These are phyloP conservation scores for Cordyceps pruinosa DNA, from an alignment of 2,329 filamentous ascomycete genomes.

Conservation along the genomic window DNA sequence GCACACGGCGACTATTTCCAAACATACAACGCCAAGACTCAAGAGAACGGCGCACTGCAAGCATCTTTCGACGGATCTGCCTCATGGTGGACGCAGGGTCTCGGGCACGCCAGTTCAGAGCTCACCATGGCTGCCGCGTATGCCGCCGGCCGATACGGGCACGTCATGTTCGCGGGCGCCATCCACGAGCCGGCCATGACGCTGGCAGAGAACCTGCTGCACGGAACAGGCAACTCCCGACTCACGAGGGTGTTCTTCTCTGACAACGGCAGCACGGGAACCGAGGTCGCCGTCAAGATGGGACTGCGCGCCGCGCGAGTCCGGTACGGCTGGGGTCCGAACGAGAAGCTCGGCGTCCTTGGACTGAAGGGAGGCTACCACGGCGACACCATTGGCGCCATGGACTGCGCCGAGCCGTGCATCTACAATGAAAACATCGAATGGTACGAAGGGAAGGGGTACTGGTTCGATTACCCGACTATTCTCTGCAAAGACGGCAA, in stretches of 20 bases:
- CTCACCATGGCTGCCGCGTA: constrained; percentile 71
- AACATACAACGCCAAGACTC: constrained; percentile 28
- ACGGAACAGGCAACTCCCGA: constrained; percentile 54
- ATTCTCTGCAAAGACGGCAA: constrained; percentile 58
- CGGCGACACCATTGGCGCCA: constrained; percentile 80
- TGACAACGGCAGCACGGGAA: constrained; percentile 76
- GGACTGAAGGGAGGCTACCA: constrained; percentile 78
- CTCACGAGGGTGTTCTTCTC: constrained; percentile 71
- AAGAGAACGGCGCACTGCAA: constrained; percentile 37
- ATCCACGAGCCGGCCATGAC: constrained; percentile 71
- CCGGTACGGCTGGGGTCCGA: constrained; percentile 58
- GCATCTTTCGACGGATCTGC: constrained; percentile 77
- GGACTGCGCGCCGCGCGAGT: constrained; percentile 60
- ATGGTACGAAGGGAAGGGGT: constrained; percentile 73
- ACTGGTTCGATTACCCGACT: constrained; percentile 75
- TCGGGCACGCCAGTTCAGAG: constrained; percentile 69
- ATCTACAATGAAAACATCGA: constrained; percentile 77
- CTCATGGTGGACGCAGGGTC: constrained; percentile 87
- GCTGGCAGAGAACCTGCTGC: constrained; percentile 59
- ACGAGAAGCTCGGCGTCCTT: constrained; percentile 56
- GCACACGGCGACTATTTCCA: constrained; percentile 76
- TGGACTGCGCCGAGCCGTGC: constrained; percentile 76
- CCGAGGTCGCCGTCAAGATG: constrained; percentile 84
- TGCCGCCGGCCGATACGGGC: constrained; percentile 75
- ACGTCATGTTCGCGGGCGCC: constrained; percentile 79